Conservation (phyloP, 768 basidiomycete species). For the Phaffia australis region DNA sequence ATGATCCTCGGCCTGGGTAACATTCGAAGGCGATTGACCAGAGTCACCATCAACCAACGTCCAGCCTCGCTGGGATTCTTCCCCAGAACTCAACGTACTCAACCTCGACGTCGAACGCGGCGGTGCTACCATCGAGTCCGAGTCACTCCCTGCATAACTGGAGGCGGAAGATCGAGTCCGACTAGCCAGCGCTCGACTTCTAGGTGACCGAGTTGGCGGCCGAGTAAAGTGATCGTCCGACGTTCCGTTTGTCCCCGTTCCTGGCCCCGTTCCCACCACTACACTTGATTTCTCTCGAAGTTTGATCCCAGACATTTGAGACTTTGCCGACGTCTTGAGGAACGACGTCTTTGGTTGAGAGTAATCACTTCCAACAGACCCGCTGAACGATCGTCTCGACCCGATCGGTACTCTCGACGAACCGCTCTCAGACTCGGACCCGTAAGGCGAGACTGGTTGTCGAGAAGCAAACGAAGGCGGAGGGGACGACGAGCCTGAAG, state of each 20-base stretch:
- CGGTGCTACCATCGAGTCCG: neutral
- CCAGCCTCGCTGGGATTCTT: constrained; percentile 6
- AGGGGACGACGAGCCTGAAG: neutral
- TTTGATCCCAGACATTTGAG: constrained; percentile 17
- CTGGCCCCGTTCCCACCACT: neutral
- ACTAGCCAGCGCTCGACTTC: neutral
- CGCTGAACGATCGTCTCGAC: constrained; percentile 1
- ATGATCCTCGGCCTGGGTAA: neutral
- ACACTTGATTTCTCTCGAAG: constrained; percentile 5
- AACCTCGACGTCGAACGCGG: neutral
- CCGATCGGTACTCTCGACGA: constrained; percentile 17
- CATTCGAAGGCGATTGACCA: neutral
- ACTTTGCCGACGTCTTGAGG: constrained; percentile 23
- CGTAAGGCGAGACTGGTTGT: neutral
- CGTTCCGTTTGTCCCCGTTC: neutral
- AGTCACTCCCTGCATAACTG: constrained; percentile 20
- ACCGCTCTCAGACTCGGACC: neutral
- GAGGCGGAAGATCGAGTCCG: constrained; percentile 6
- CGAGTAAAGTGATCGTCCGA: neutral
- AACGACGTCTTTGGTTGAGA: constrained; percentile 14
- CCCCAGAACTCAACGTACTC: neutral
- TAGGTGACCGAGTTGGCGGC: neutral
- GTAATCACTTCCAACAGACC: neutral
- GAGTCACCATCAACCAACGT: constrained; percentile 4
- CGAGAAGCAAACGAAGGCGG: neutral